Percentiles rank a stretch among this genome's conserved stretches.
Evolutionary conservation across 2,329 filamentous ascomycete species (phyloP).

Genomic region (Ascochyta viciae-villosae): DNA sequence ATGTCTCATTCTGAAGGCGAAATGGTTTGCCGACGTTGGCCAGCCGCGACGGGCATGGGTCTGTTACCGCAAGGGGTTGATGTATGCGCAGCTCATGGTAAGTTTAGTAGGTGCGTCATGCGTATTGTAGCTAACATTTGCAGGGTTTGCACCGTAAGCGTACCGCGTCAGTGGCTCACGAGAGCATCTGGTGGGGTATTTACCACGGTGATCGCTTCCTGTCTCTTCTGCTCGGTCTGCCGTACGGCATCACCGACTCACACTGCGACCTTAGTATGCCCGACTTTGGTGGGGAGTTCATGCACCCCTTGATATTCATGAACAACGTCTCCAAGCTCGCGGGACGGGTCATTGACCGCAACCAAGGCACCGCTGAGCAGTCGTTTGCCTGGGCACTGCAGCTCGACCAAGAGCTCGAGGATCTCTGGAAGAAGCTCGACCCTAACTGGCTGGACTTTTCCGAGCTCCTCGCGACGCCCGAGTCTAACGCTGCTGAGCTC

Average conservation of each 20-base stretch:
- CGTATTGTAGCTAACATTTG: conserved; percentile 18
- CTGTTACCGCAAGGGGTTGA: conserved; percentile 58
- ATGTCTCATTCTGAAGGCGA: conserved; percentile 58
- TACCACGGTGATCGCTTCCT: conserved; percentile 58
- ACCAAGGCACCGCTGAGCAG: conserved; percentile 47
- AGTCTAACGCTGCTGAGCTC: conserved; percentile 45
- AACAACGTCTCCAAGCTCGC: conserved; percentile 49
- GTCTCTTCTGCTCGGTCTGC: conserved; percentile 62
- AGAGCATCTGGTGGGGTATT: conserved; percentile 51
- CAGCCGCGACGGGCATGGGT: conserved; percentile 64
- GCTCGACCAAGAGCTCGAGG: conserved; percentile 54
- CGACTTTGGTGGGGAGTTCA: conserved; percentile 33
- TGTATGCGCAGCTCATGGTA: conserved; percentile 61
- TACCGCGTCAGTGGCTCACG: conserved; percentile 40
- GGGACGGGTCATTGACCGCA: conserved; percentile 54
- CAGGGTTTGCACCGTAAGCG: conserved; percentile 51
- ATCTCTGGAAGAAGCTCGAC: conserved; percentile 47
- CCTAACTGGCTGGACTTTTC: conserved; percentile 50
- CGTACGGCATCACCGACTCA: conserved; percentile 52
- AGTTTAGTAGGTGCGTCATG: conserved; percentile 22
- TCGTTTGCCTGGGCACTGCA: conserved; percentile 50
- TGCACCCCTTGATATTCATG: conserved; percentile 43
- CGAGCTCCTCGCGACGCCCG: conserved; percentile 33
- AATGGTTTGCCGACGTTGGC: conserved; percentile 63
- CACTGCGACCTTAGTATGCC: conserved; percentile 48